A percentile compares a stretch with the other conserved stretches of the same genome.
Conservation (phyloP, 2,329 filamentous ascomycete genomes). For the Aspergillus persii region DNA sequence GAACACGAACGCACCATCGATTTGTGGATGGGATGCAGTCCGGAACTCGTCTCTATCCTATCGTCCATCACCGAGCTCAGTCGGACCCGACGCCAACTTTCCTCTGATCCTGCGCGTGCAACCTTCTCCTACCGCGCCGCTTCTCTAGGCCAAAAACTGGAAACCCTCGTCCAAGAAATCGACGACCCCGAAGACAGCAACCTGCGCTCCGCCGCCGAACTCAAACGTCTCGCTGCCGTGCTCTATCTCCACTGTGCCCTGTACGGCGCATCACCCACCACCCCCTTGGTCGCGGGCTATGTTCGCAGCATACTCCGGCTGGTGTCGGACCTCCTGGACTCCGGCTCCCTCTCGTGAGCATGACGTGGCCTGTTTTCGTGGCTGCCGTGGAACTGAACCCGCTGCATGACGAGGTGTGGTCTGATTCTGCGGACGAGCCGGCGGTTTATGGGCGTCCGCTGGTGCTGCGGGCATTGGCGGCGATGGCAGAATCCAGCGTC, state of each 20-base stretch:
- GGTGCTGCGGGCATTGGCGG: constrained; percentile 41
- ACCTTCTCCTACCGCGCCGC: constrained; percentile 34
- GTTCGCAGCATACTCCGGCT: constrained; percentile 37
- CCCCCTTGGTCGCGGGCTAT: constrained; percentile 31
- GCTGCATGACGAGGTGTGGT: constrained; percentile 37
- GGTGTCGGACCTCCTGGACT: constrained; percentile 34
- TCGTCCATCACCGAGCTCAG: constrained; percentile 50
- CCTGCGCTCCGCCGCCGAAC: constrained; percentile 39
- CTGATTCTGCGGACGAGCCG: constrained; percentile 14
- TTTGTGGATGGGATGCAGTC: constrained; percentile 51
- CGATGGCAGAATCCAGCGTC: constrained; percentile 42
- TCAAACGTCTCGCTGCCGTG: constrained; percentile 45
- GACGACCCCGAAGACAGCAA: constrained; percentile 30
- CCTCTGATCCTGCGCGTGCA: constrained; percentile 22
- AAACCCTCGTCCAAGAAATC: constrained; percentile 34
- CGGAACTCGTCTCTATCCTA: constrained; percentile 46
- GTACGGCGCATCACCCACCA: constrained; percentile 43
- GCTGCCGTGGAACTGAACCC: constrained; percentile 44
- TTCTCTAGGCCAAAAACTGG: constrained; percentile 34
- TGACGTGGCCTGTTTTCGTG: constrained; percentile 47
- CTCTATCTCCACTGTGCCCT: constrained; percentile 49
- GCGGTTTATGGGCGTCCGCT: constrained; percentile 37
- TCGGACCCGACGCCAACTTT: constrained; percentile 29
- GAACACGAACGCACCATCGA: constrained; percentile 39
- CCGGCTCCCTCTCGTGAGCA: constrained; percentile 31